Conservation (phyloP, 192 early-diverging fungal genomes). For the Coemansia sp. region DNA sequence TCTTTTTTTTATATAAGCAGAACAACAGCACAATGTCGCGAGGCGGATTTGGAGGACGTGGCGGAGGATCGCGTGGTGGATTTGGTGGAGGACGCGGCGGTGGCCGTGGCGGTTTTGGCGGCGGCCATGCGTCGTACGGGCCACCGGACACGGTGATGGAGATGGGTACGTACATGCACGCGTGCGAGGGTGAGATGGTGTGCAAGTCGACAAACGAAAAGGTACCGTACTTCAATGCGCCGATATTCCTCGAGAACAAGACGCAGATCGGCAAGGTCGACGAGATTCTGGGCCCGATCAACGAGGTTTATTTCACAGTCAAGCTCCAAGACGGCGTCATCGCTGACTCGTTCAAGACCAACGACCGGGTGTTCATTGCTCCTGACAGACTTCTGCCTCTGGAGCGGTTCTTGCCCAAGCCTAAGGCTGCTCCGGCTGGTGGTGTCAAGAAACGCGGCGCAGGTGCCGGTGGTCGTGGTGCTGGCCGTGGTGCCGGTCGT, state of each 20-base stretch:
- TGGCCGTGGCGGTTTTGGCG: constrained; percentile 43
- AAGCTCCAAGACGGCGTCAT: constrained; percentile 92
- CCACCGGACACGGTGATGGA: constrained; percentile 78
- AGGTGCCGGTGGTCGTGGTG: constrained; percentile 62
- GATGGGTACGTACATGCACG: constrained; percentile 89
- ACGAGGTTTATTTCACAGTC: constrained; percentile 97
- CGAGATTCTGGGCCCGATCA: constrained; percentile 96
- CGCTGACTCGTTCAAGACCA: constrained; percentile 84
- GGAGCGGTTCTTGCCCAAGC: constrained; percentile 96
- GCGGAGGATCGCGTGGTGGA: constrained; percentile 30
- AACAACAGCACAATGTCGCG: constrained; percentile 30
- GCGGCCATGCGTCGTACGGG: constrained; percentile 56
- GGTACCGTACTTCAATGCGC: constrained; percentile 99
- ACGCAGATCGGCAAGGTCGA: constrained; percentile 98
- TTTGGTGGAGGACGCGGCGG: constrained; percentile 43
- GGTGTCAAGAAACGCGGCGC: constrained; percentile 63
- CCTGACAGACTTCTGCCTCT: constrained; percentile 92
- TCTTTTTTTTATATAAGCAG: background rate
- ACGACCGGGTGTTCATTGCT: constrained; percentile 92
- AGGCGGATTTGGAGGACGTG: constrained; percentile 43
- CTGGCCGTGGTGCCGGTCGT: constrained; percentile 37
- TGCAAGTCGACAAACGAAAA: constrained; percentile 85
- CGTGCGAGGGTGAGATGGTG: constrained; percentile 97
- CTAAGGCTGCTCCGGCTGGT: constrained; percentile 57
- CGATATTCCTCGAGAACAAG: constrained; percentile 98